Conservation (phyloP, 495 filamentous ascomycete species). For the Penicillium flavigenum region DNA sequence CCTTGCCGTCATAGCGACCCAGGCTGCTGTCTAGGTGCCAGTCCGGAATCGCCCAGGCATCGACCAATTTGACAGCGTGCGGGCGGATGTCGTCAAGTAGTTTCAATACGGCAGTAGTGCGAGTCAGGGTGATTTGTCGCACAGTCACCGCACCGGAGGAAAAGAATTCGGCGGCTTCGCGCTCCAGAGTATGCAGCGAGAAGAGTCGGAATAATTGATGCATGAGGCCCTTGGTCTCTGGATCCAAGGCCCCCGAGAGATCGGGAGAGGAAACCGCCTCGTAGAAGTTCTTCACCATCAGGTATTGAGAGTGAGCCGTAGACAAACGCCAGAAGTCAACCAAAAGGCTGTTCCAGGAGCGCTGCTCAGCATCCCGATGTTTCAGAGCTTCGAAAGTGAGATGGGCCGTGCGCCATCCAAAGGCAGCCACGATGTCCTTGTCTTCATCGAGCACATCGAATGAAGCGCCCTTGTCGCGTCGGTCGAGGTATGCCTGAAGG, state of each 20-base stretch:
- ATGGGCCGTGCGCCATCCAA: constrained; percentile 68
- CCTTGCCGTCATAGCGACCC: constrained; percentile 63
- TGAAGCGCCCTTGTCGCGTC: constrained; percentile 63
- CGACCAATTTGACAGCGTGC: constrained; percentile 64
- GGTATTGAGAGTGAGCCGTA: constrained; percentile 67
- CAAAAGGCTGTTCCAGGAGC: constrained; percentile 67
- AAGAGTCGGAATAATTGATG: constrained; percentile 65
- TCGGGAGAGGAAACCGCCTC: constrained; percentile 57
- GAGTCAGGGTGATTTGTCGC: constrained; percentile 61
- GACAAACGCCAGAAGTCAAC: constrained; percentile 72
- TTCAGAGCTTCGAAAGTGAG: constrained; percentile 70
- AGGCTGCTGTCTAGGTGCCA: constrained; percentile 67
- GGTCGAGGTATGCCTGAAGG: constrained; percentile 56
- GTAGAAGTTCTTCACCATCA: constrained; percentile 71
- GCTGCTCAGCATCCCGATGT: constrained; percentile 67
- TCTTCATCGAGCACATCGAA: constrained; percentile 65
- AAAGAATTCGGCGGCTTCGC: constrained; percentile 66
- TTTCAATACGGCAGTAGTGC: constrained; percentile 60
- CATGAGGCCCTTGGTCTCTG: constrained; percentile 51
- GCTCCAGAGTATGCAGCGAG: constrained; percentile 63
- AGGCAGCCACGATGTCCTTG: constrained; percentile 62
- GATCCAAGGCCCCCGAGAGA: constrained; percentile 47
- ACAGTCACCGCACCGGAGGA: constrained; percentile 60
- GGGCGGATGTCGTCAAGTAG: constrained; percentile 65
- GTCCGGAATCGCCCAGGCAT: constrained; percentile 67